These are phyloP conservation scores for Medicago lupulina DNA, from an alignment of 306 rosid species.

Conservation along the genomic window DNA sequence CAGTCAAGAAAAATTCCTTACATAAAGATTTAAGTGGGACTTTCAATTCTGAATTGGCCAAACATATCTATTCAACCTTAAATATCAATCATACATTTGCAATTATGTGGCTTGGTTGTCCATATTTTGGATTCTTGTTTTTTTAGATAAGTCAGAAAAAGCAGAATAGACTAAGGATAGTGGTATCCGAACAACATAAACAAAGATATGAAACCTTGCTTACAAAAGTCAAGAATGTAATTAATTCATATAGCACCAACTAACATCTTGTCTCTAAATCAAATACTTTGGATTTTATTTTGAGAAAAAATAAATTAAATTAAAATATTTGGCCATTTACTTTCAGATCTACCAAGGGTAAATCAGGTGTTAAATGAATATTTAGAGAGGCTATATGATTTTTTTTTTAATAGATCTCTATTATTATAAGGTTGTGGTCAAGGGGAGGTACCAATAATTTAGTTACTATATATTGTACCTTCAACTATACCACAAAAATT, in stretches of 20 bases:
- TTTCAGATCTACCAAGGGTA: slow-evolving; percentile 30
- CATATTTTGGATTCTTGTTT: slow-evolving; percentile 20
- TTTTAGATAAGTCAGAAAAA: neutral
- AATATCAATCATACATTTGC: slow-evolving; percentile 12
- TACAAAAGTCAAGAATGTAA: neutral
- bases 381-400: neutral
- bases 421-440: too few relatives aligned
- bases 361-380: slow-evolving; percentile 6
- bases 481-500: too few relatives aligned
- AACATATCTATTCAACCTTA: neutral
- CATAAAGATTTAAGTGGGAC: neutral
- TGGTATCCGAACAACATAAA: neutral
- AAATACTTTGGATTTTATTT: neutral
- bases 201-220: neutral
- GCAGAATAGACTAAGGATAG: slow-evolving; percentile 18
- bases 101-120: slow-evolving; percentile 6
- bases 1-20: slow-evolving; percentile 25
- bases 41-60: neutral
- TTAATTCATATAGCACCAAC: neutral
- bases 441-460: too few relatives aligned
- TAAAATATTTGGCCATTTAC: slow-evolving; percentile 16
- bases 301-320: neutral
- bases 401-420: too few relatives aligned
- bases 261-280: neutral
- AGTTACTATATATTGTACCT: too few relatives aligned